These are phyloP conservation scores for Aspergillus diversus DNA, from an alignment of 495 filamentous ascomycete species.

Conservation along the genomic window DNA sequence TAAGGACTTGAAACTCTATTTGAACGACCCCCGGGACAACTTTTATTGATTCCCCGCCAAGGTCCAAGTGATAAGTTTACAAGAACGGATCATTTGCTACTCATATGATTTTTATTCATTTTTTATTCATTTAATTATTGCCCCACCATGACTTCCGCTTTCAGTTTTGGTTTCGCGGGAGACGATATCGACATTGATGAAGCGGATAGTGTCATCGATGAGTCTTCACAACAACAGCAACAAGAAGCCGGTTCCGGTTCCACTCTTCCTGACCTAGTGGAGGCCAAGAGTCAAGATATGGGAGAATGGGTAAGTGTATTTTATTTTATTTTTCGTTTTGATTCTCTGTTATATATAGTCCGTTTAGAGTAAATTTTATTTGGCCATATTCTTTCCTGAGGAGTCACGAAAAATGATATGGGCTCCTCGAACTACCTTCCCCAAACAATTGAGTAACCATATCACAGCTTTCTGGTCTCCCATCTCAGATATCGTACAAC, in stretches of 20 bases:
- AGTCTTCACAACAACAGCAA: constrained; percentile 10
- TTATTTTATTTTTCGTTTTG: constrained; percentile 5
- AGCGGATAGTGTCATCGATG: constrained; percentile 35
- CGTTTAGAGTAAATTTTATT: too few relatives aligned
- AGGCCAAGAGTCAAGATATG: constrained; percentile 46
- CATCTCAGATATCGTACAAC: constrained; percentile 78
- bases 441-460: constrained; percentile 32
- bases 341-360: neutral
- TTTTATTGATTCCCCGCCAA: neutral
- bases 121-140: neutral
- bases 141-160: constrained; percentile 42
- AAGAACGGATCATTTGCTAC: neutral
- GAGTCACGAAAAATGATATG: constrained; percentile 31
- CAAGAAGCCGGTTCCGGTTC: constrained; percentile 21
- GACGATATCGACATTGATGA: constrained; percentile 79
- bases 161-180: constrained; percentile 81
- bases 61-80: neutral
- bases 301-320: constrained; percentile 50
- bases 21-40: too few relatives aligned
- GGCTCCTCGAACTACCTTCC: too few relatives aligned
- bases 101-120: neutral
- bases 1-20: too few relatives aligned
- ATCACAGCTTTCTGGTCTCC: constrained; percentile 65
- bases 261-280: constrained; percentile 37
- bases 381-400: too few relatives aligned